phyloP scores from a whole-genome alignment of 1,139 yeast species.

The Taiozyma onychis region DNA sequence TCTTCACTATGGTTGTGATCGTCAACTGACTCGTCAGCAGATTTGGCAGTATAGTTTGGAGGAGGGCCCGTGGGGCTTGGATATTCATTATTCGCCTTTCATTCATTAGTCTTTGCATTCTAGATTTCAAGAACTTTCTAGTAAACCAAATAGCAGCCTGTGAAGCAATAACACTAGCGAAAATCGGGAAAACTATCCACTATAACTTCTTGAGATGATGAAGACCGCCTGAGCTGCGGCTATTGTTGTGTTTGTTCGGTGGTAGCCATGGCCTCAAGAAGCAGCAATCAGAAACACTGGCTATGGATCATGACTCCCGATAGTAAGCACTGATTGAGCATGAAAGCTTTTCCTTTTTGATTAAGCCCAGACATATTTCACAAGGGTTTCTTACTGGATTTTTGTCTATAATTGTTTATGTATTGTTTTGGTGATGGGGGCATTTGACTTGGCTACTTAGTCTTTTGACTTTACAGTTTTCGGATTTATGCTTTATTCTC shows the following conservation, averaged over 20 bases:
- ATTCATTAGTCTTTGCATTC: background rate
- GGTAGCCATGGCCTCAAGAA: background rate
- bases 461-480: too few species aligned
- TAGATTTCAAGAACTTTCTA: background rate
- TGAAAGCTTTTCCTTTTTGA: too few species aligned
- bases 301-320: too few species aligned
- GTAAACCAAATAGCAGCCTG: background rate
- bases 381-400: too few species aligned
- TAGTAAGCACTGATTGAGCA: too few species aligned
- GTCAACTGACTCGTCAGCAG: background rate
- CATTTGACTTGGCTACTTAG: too few species aligned
- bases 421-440: too few species aligned
- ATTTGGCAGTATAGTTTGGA: background rate
- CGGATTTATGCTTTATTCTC: too few species aligned
- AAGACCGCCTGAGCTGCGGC: background rate
- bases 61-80: background rate
- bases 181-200: background rate
- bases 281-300: too few species aligned
- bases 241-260: background rate
- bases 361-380: too few species aligned
- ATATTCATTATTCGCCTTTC: background rate
- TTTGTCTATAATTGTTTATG: too few species aligned
- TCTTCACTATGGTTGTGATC: background rate
- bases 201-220: too few species aligned
- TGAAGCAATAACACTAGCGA: background rate